These are phyloP conservation scores for Setaria italica DNA, from an alignment of 202 grass and related monocot species.

Conservation along the genomic window DNA sequence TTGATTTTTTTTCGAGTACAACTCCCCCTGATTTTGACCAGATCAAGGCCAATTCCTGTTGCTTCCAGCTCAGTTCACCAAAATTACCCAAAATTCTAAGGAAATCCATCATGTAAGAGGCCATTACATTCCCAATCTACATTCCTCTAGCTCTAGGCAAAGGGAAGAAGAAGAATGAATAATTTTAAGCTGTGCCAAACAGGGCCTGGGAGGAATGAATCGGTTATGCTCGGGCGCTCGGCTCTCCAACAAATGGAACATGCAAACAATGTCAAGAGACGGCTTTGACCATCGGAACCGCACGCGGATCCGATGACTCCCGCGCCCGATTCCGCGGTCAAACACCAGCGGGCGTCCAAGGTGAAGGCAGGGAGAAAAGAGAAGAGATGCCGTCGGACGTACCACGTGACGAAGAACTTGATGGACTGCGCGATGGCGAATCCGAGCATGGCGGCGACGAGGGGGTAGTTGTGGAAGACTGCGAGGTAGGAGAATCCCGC, in stretches of 20 bases:
- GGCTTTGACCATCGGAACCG: constrained; percentile 9
- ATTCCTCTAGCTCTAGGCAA: not conserved
- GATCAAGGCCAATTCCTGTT: constrained; percentile 1
- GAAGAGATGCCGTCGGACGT: not conserved
- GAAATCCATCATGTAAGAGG: not conserved
- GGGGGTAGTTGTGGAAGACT: constrained; percentile 87
- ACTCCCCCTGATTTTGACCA: not conserved
- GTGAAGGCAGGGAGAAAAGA: too few species aligned
- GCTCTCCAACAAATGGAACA: not conserved
- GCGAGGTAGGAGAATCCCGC: constrained; percentile 64
- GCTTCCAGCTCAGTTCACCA: not conserved
- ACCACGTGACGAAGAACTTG: constrained; percentile 91
- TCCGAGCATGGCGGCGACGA: constrained; percentile 75
- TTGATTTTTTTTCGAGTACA: not conserved
- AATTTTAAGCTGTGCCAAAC: too few species aligned
- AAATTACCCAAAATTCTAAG: not conserved
- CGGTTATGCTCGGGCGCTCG: not conserved
- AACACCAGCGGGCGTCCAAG: not conserved
- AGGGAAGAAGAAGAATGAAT: not conserved
- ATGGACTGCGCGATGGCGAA: constrained; percentile 84
- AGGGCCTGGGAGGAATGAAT: not conserved
- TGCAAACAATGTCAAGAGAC: not conserved
- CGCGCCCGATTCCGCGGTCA: not conserved
- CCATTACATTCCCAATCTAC: not conserved
- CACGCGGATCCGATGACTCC: constrained; percentile 23